These are phyloP conservation scores for Olyra latifolia DNA, from an alignment of 176 grass and related monocot genomes.

Conservation along the genomic window DNA sequence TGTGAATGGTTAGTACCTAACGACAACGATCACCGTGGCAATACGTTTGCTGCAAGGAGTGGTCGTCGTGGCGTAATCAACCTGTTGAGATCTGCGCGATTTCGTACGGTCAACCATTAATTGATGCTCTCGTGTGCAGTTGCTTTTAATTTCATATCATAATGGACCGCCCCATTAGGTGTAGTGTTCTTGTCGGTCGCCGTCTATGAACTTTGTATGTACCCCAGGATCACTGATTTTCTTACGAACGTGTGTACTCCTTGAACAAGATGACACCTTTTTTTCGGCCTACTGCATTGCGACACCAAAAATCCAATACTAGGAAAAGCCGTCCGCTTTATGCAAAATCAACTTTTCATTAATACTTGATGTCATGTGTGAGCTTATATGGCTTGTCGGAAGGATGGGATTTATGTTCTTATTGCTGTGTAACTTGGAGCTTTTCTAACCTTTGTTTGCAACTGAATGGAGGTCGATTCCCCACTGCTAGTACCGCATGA, in stretches of 20 bases:
- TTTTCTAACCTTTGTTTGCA: not conserved
- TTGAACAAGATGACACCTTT: not conserved
- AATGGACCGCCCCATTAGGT: constrained; percentile 33
- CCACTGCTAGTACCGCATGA: not conserved
- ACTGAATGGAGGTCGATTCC: not conserved
- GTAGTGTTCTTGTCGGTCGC: constrained; percentile 29
- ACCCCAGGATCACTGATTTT: not conserved
- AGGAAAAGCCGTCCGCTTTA: not conserved
- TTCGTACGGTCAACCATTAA: not conserved
- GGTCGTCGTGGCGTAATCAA: not conserved
- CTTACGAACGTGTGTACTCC: not conserved
- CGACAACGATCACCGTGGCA: not conserved
- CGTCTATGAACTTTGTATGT: constrained; percentile 8
- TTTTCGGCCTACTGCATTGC: constrained; percentile 3
- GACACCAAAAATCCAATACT: not conserved
- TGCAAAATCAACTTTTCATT: not conserved
- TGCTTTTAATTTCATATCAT: constrained; percentile 27
- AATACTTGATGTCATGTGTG: not conserved
- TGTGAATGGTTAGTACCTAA: not conserved
- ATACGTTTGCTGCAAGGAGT: not conserved
- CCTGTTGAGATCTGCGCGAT: not conserved
- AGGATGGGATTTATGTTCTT: not conserved
- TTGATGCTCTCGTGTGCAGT: not conserved
- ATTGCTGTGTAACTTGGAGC: not conserved
- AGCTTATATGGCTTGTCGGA: constrained; percentile 19